phyloP scores from a whole-genome alignment of 352 stramenopile genomes.

The Phytophthora constricta region DNA sequence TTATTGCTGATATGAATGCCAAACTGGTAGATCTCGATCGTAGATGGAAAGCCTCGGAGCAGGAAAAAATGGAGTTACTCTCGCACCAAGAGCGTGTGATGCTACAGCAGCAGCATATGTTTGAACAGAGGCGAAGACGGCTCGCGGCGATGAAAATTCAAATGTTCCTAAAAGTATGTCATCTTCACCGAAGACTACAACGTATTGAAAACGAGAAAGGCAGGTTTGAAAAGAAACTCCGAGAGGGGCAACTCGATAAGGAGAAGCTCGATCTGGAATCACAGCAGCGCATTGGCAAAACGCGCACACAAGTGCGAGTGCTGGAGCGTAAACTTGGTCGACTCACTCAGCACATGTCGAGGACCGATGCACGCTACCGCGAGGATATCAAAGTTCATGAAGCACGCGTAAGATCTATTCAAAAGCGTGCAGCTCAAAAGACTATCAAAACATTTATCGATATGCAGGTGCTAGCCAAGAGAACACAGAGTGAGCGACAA shows the following conservation, averaged over 20 bases:
- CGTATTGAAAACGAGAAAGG: conserved; percentile 26
- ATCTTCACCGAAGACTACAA: conserved; percentile 39
- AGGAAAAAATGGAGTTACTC: conserved; percentile 33
- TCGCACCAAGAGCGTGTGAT: conserved; percentile 39
- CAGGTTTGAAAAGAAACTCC: conserved; percentile 20
- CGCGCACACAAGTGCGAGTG: conserved; percentile 41
- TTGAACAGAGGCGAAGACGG: conserved; percentile 30
- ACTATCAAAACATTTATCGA: conserved; percentile 53
- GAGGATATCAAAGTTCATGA: conserved; percentile 24
- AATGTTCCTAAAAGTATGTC: conserved; percentile 42
- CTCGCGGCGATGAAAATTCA: conserved; percentile 47
- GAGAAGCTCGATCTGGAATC: conserved; percentile 21
- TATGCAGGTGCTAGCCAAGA: conserved; percentile 12
- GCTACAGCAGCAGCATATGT: conserved; percentile 34
- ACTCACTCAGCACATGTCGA: conserved; percentile 19
- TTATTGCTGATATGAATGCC: conserved; percentile 41
- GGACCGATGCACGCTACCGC: conserved; percentile 17
- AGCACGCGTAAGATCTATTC: conserved; percentile 15
- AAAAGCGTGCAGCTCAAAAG: conserved; percentile 30
- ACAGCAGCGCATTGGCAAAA: conserved; percentile 26
- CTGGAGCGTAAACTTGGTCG: conserved; percentile 41
- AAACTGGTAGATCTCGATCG: conserved; percentile 46
- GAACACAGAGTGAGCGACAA: conserved; percentile 20
- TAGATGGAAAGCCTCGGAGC: conserved; percentile 47
- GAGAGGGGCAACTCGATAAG: conserved; percentile 24